Evolutionary conservation across 1,284 basidiomycete species (phyloP).

Genomic region (Mycena citricolor): DNA sequence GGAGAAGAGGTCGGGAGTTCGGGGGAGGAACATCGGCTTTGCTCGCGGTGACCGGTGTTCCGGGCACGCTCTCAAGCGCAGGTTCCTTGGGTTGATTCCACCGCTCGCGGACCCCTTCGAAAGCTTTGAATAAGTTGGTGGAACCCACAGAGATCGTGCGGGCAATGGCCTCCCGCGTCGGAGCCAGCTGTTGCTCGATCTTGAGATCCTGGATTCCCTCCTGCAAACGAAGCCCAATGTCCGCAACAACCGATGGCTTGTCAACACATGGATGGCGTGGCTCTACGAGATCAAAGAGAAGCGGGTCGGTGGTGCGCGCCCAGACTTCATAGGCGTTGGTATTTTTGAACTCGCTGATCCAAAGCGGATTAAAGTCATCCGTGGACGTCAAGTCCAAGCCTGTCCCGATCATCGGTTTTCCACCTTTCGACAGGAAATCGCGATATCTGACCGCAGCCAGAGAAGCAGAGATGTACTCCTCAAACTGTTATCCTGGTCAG

Average conservation of each 20-base stretch:
- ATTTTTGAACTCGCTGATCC: slow-evolving; percentile 81
- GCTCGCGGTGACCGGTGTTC: too few species aligned
- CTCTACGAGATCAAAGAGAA: slow-evolving; percentile 91
- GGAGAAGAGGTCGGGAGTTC: slow-evolving; percentile 30
- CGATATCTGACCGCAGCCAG: slow-evolving; percentile 85
- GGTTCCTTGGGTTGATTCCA: slow-evolving; percentile 43
- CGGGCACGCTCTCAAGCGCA: too few species aligned
- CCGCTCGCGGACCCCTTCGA: slow-evolving; percentile 79
- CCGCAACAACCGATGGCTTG: slow-evolving; percentile 83
- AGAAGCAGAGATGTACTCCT: slow-evolving; percentile 82
- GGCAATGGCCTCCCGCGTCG: slow-evolving; percentile 82
- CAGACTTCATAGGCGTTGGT: slow-evolving; percentile 87
- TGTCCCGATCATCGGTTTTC: slow-evolving; percentile 15
- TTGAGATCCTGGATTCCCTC: slow-evolving; percentile 92
- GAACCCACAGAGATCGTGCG: slow-evolving; percentile 74
- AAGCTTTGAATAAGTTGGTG: slow-evolving; percentile 82
- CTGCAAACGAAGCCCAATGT: slow-evolving; percentile 82
- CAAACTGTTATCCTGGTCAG: slow-evolving; percentile 49
- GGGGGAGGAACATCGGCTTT: slow-evolving; percentile 23
- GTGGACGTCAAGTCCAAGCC: slow-evolving; percentile 39
- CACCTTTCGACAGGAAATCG: slow-evolving; percentile 71
- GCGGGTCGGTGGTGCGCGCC: slow-evolving; percentile 84
- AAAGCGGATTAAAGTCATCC: slow-evolving; percentile 80
- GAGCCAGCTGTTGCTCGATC: slow-evolving; percentile 85
- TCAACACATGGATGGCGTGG: slow-evolving; percentile 88